Base-by-base conservation (phyloP, 139 green algal genomes). In the Chlamydomonas sphaeroides region DNA sequence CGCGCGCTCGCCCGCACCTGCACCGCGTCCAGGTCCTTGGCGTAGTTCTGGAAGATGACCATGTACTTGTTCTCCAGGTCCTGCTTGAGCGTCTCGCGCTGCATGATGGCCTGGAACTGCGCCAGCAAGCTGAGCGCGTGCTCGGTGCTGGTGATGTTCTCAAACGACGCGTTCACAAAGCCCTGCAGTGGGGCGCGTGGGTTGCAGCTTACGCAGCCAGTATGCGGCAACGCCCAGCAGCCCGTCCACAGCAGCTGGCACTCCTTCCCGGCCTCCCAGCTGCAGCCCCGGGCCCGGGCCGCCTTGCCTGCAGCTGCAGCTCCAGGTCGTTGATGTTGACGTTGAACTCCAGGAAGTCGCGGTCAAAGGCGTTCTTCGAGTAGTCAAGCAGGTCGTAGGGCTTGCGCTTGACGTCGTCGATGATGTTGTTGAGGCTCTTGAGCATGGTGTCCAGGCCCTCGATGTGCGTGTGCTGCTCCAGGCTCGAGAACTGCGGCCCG, bases 321-420 rank as follows among this genome's bases (percentile, higher is more conserved):
- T 98, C 96, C 63, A 98, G 90, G 70, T 98, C 95, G 84, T 98
- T 92, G 78, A 98, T 96, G 89, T 98, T 94, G 62, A 98, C 95
- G 71, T 97, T 96, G 88, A 98, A 98, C 88, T 98, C 96, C 70
- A 98, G 86, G 82, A 95, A 93, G 90, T 98, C 95, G 35, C 95
- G 87, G 88, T 98, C 96, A 85, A 97, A 98, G 84, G 85, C 88
- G 82, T 92, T 98, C 35, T 90, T 92, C 41, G 61, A 87, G 85
- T 91, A 96, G 85, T 98, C 95, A 68, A 98, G 88, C 51, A 98
- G 90, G 86, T 98, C 95, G 80, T 98, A 98, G 4, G 93, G 94
- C 90, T 95, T 96, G 65, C 92, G 80, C 87, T 95, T 94, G 25
- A 98, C 92, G 74, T 97, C 95, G 41, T 98, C 94, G 21, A 97